Evolutionary conservation across 257 asterid species (phyloP), one percentile per base, ranked within the genome.

Genomic region (Prunella vulgaris): DNA sequence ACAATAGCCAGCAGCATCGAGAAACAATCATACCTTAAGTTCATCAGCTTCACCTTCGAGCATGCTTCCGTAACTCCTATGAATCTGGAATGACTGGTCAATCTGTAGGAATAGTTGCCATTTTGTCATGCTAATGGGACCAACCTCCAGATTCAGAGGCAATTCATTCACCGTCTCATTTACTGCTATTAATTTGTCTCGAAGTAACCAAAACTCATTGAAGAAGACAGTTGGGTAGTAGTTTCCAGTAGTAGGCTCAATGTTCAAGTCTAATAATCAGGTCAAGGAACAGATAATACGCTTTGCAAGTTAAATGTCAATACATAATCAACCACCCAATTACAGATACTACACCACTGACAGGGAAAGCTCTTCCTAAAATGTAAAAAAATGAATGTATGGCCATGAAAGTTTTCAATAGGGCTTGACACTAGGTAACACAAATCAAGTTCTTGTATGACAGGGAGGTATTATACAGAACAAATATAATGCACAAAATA

Each of bases 11-110:
- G 8, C 28, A 51, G 25, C 56, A 58, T 20, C 32, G 51, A 21
- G 63, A 72, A 60, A 62, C 44, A 76, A 57, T 21, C 46, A 22
- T 82, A 90, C 97, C 97, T 93, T 93, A 48, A 93, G 97, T 84
- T 87, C 95, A 86, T 93, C 99, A 78, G 95, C 96, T 81, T 93
- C 99, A 21, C 99, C 99, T 70, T 93, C 99, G 10, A 89, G 85
- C 99, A 93, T 93, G 86, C 99, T 93, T 66, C 99, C 99, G 68
- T 93, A 93, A 78, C 64, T 92, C 76, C 90, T 87, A 76, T 93
- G 99, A 78, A 93, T 71, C 78, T 93, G 97, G 82, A 93, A 93
- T 15, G 99, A 93, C 71, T 93, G 99, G 76, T 93, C 99, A 70
- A 93, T 89, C 89, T 93, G 99, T 62, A 87, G 85, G 83, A 83